Evolutionary conservation across 768 basidiomycete genomes (phyloP), one percentile per base, ranked within the genome.

Genomic region (Termitomyces eurrhizus): DNA sequence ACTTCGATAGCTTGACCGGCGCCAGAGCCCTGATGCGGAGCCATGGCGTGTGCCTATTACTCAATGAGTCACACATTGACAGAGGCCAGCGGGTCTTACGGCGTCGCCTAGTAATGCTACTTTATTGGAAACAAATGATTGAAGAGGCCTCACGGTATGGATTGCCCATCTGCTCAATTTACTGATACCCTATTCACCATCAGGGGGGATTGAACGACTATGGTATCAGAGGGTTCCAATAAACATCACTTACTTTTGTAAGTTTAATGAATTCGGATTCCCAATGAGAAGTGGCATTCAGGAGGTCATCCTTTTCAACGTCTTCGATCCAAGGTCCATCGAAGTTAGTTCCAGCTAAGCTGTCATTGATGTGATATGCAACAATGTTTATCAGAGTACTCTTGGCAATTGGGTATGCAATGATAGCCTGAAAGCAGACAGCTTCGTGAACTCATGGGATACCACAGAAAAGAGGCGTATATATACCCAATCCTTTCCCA

Each of bases 81-180:
- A 50, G 12, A 46, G 21, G 5, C 33, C 29, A 41, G 21, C 29
- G 5, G 42, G 35, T 57, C 72, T 51, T 62, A 80, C 78, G 6
- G 83, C 76, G 61, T 85, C 83, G 26, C 83, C 84, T 3, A 80
- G 66, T 12, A 86, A 68, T 7, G 75, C 78, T 4, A 83, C 76
- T 3, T 70, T 68, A 13, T 73, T 75, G 21, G 67, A 65, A 1
- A 75, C 75, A 61, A 74, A 82, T 7, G 69, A 68, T 0, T 76
- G 72, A 14, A 84, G 66, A 7, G 73, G 72, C 7, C 69, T 70
- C n/a, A 84, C 62, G 21, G 66, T 66, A 60, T 80, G 76, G 3
- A 84, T 65, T 4, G 75, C 75, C 80, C 82, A 83, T 64, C 71
- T 74, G 18, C 70, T 75, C 1, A 58, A 3, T 21, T 58, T 45